Evolutionary conservation across 495 filamentous ascomycete genomes (phyloP), one percentile per base, ranked within the genome.

Genomic region (Penicillium herquei): DNA sequence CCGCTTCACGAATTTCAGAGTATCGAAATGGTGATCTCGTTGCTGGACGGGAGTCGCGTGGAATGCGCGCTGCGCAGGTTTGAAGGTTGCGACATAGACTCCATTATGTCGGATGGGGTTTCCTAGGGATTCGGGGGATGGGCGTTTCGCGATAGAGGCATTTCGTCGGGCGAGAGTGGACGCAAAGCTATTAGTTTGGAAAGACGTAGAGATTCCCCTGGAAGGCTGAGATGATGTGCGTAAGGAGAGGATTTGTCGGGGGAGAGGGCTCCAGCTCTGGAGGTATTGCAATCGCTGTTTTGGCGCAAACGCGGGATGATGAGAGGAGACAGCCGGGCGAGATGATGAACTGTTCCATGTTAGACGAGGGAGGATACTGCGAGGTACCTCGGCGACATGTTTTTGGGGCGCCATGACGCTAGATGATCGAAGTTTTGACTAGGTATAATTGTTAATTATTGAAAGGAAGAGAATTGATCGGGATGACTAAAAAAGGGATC

Each of bases 1-100:
- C 39, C 91, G 84, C 70, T 96, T 87, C 12, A 98, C 93, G 68
- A 98, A 96, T 73, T 96, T 96, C 51, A 99, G 80, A 0, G 94
- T 99, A 73, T 99, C 94, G 60, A 99, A 99, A 70, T 99, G 94
- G 71, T 99, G 94, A 66, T 96, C 92, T 34, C 87, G 81, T 7
- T 67, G 65, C 50, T 71, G 82, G 6, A 70, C 59, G 1, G 83
- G 71, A 0, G 88, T 87, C 9, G 85, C 81, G 68, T 89, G 88
- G 72, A 98, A 97, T 14, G 73, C 73, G 1, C 76, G 72, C 39
- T 70, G 69, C 11, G 76, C 74, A n/a, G 69, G 59, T 31, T 73
- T 71, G 47, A 75, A 79, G 0, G 60, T 55, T 12, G 75, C 72
- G 48, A 74, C 75, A 52, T 78, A 79, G 9, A 78, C 73, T n/a